Conservation (phyloP, 2,329 filamentous ascomycete genomes). For the Decorospora gaudefroyi region DNA sequence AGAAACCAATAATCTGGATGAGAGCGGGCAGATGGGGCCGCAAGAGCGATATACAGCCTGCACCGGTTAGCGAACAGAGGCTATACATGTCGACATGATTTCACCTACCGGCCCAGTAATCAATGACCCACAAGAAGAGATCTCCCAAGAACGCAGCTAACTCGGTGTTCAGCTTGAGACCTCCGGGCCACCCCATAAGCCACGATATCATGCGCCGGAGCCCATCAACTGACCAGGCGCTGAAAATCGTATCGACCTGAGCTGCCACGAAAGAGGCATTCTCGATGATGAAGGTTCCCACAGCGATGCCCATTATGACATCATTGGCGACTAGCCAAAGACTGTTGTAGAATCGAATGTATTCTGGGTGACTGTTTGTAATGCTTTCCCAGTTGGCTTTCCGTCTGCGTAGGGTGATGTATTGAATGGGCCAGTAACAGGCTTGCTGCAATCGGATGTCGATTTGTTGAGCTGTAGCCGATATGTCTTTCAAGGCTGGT, state of each 20-base stretch:
- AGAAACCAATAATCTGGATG: conserved; percentile 91
- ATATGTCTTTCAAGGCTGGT: conserved; percentile 90
- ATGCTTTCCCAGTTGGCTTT: conserved; percentile 95
- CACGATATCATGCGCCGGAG: conserved; percentile 87
- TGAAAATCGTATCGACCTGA: conserved; percentile 75
- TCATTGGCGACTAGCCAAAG: conserved; percentile 98
- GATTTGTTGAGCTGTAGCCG: conserved; percentile 93
- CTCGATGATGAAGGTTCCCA: conserved; percentile 96
- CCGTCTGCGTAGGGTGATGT: conserved; percentile 83
- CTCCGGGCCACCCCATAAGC: conserved; percentile 88
- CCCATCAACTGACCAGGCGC: conserved; percentile 83
- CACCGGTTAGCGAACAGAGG: conserved; percentile 17
- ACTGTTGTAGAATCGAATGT: conserved; percentile 98
- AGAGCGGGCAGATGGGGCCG: conserved; percentile 81
- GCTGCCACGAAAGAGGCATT: conserved; percentile 83
- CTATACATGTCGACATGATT: not conserved
- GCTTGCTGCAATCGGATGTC: conserved; percentile 97
- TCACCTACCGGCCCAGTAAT: conserved; percentile 84
- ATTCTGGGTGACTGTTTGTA: conserved; percentile 92
- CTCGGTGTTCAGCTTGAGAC: conserved; percentile 92
- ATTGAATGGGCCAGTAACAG: conserved; percentile 98
- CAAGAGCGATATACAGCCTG: conserved; percentile 75
- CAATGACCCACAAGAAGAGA: conserved; percentile 96
- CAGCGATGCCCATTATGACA: conserved; percentile 94
- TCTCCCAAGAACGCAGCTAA: conserved; percentile 93